These are phyloP conservation scores for Neofusicoccum cordaticola DNA, from an alignment of 2,329 filamentous ascomycete species.

Conservation along the genomic window DNA sequence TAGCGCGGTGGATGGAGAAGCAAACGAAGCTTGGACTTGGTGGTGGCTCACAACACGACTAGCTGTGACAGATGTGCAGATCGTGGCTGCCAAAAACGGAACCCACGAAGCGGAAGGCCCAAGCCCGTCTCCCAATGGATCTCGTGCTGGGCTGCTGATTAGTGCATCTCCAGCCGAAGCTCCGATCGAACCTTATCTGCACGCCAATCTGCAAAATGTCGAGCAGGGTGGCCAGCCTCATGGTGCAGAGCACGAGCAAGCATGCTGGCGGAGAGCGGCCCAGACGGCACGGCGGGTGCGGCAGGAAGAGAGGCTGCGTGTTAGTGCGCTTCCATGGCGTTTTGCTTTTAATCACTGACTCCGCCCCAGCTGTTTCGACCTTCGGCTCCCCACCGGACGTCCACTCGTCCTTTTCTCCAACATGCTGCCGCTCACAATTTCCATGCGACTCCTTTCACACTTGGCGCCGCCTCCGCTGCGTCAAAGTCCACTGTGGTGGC, in stretches of 20 bases:
- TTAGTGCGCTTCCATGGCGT: not conserved
- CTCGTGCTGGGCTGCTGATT: too few species aligned
- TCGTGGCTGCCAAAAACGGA: too few species aligned
- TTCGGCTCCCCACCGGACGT: slow-evolving; percentile 8
- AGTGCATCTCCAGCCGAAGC: too few species aligned
- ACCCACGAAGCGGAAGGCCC: too few species aligned
- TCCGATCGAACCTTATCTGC: not conserved
- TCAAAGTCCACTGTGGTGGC: too few species aligned
- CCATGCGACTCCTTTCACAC: not conserved
- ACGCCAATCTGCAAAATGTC: not conserved
- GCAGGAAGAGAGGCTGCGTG: not conserved
- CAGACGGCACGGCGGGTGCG: not conserved
- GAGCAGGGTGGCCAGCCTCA: too few species aligned
- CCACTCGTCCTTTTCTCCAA: not conserved
- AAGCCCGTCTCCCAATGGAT: too few species aligned
- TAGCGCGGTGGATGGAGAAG: not conserved
- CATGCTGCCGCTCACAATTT: not conserved
- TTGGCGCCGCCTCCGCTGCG: too few species aligned
- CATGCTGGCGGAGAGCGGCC: not conserved
- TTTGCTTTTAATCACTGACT: too few species aligned
- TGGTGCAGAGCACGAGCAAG: not conserved
- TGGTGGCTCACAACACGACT: not conserved
- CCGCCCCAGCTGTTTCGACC: not conserved
- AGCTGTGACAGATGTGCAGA: not conserved
- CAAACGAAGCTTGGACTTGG: not conserved